phyloP scores from a whole-genome alignment of 2,329 filamentous ascomycete species.

The Diaporthe citri region DNA sequence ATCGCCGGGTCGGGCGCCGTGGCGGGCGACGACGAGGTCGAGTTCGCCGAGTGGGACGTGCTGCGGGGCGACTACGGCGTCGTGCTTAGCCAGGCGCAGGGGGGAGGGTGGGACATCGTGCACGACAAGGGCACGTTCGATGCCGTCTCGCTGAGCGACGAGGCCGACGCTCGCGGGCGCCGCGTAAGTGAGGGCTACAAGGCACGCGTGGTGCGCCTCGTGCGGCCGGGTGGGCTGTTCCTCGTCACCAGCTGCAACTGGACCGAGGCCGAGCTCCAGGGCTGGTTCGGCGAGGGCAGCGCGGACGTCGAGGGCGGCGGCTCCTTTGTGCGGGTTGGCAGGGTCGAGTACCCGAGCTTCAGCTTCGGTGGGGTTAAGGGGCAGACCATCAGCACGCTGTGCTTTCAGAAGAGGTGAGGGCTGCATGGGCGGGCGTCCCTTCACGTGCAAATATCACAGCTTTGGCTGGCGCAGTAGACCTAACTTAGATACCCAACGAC shows the following conservation, averaged over 20 bases:
- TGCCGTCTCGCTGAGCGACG: slow-evolving; percentile 83
- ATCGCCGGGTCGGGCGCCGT: slow-evolving; percentile 60
- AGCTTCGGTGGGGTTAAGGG: slow-evolving; percentile 90
- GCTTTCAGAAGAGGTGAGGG: slow-evolving; percentile 69
- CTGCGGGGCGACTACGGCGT: slow-evolving; percentile 57
- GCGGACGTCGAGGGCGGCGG: slow-evolving; percentile 47
- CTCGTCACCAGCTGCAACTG: slow-evolving; percentile 97
- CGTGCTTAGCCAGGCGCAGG: slow-evolving; percentile 47
- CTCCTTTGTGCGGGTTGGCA: slow-evolving; percentile 70
- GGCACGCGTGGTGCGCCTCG: slow-evolving; percentile 73
- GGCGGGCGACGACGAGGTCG: slow-evolving; percentile 47
- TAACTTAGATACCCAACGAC: slow-evolving; percentile 34
- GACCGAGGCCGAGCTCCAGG: slow-evolving; percentile 87
- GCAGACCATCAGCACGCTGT: slow-evolving; percentile 88
- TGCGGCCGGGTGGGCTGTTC: slow-evolving; percentile 79
- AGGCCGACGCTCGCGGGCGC: slow-evolving; percentile 63
- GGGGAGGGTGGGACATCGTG: slow-evolving; percentile 83
- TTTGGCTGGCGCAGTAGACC: not conserved
- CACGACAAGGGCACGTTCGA: slow-evolving; percentile 99
- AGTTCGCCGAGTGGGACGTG: slow-evolving; percentile 73
- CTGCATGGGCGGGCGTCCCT: not conserved
- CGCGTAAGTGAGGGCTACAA: slow-evolving; percentile 83
- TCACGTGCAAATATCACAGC: not conserved
- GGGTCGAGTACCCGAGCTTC: slow-evolving; percentile 86
- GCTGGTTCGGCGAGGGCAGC: slow-evolving; percentile 74